phyloP scores from a whole-genome alignment of 169 alveolate species.

The Ichthyophthirius multifiliis region DNA sequence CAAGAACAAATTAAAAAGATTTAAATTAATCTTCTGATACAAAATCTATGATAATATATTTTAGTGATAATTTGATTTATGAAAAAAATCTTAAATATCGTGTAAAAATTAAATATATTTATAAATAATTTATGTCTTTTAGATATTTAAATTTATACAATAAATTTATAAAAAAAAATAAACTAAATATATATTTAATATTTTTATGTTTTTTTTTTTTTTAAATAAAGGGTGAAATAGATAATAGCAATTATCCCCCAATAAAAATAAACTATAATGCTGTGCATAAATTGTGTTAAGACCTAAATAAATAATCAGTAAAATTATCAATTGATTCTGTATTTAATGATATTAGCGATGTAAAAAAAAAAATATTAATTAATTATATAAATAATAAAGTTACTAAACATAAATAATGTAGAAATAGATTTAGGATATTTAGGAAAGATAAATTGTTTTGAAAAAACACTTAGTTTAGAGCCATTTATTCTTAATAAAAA shows the following conservation, averaged over 20 bases:
- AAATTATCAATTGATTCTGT: conserved; percentile 18
- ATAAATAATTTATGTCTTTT: not conserved
- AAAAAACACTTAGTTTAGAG: conserved; percentile 24
- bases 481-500: conserved; percentile 18
- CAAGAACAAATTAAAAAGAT: not conserved
- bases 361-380: not conserved
- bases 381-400: not conserved
- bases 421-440: conserved; percentile 36
- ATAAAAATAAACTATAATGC: conserved; percentile 27
- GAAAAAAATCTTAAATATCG: conserved; percentile 19
- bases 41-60: conserved; percentile 29
- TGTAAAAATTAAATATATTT: not conserved
- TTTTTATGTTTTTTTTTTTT: not conserved
- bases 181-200: not conserved
- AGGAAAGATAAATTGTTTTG: conserved; percentile 32
- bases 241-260: conserved; percentile 33
- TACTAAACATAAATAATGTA: not conserved
- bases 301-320: conserved; percentile 4
- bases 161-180: not conserved
- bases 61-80: conserved; percentile 21
- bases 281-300: conserved; percentile 33
- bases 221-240: conserved; percentile 28
- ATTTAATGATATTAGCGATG: not conserved
- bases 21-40: conserved; percentile 1
- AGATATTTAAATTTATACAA: not conserved